Evolutionary conservation across 176 grass and related monocot species (phyloP).

Genomic region (Calamus simplicifolius): DNA sequence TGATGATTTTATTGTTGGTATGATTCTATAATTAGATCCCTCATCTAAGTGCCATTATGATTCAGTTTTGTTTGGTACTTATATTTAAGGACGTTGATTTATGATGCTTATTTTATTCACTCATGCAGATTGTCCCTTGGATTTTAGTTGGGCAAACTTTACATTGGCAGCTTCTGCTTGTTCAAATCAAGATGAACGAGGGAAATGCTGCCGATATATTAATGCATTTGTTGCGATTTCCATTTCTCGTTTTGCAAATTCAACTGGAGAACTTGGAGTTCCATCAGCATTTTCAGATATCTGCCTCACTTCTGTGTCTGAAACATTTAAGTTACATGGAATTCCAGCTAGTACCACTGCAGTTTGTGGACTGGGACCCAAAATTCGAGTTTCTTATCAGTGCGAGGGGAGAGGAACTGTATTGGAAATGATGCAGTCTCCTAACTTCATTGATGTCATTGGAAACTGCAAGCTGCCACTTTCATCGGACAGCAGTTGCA

Average conservation of each 20-base stretch:
- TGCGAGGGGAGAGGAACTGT: conserved; percentile 68
- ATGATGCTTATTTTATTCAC: background rate
- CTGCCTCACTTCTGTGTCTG: conserved; percentile 55
- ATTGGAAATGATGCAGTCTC: conserved; percentile 96
- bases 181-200: conserved; percentile 51
- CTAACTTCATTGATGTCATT: conserved; percentile 63
- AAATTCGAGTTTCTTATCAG: conserved; percentile 88
- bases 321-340: conserved; percentile 57
- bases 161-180: conserved; percentile 48
- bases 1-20: no score
- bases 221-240: conserved; percentile 92
- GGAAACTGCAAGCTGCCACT: conserved; percentile 80
- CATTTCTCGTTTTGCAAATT: conserved; percentile 69
- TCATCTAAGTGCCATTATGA: no score
- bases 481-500: conserved; percentile 76
- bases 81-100: no score
- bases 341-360: conserved; percentile 44
- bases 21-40: no score
- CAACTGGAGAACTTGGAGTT: conserved; percentile 75
- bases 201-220: conserved; percentile 82
- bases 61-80: no score
- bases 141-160: conserved; percentile 95
- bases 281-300: conserved; percentile 68
- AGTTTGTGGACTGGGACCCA: conserved; percentile 74
- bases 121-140: conserved; percentile 61